Evolutionary conservation across 139 green algal genomes (phyloP).

Genomic region (Chlamydomonas eustigma): DNA sequence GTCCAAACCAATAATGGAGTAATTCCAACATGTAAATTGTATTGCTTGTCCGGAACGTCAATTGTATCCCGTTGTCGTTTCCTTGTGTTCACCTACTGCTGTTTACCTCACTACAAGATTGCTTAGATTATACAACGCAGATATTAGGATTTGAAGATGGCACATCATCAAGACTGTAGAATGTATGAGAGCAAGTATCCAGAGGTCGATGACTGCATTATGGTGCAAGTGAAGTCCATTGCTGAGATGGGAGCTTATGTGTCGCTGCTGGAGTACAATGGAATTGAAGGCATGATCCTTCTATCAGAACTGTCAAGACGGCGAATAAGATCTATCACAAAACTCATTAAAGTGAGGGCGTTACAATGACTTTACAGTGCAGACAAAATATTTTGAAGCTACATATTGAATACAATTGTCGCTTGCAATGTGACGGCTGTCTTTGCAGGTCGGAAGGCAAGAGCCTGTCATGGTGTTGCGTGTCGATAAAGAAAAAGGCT

Average conservation of each 20-base stretch:
- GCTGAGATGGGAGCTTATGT: slow-evolving; percentile 99
- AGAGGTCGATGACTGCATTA: slow-evolving; percentile 97
- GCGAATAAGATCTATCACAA: slow-evolving; percentile 98
- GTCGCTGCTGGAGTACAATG: slow-evolving; percentile 88
- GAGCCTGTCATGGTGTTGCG: slow-evolving; percentile 99
- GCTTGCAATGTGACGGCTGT: too few relatives aligned
- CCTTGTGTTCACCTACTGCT: too few relatives aligned
- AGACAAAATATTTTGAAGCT: too few relatives aligned
- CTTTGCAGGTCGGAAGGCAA: slow-evolving; percentile 81
- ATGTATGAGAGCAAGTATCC: slow-evolving; percentile 97
- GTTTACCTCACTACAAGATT: too few relatives aligned
- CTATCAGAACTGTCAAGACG: slow-evolving; percentile 95
- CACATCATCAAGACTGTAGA: slow-evolving; percentile 62
- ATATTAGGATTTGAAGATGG: too few relatives aligned
- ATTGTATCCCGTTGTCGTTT: too few relatives aligned
- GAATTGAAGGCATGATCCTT: slow-evolving; percentile 97
- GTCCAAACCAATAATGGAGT: too few relatives aligned
- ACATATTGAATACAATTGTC: too few relatives aligned
- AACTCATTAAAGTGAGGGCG: slow-evolving; percentile 92
- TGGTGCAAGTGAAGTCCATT: slow-evolving; percentile 92
- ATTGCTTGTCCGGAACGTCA: too few relatives aligned
- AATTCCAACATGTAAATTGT: too few relatives aligned
- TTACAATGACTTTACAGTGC: background rate
- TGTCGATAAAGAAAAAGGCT: slow-evolving; percentile 99
- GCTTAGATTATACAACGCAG: too few relatives aligned